These are phyloP conservation scores for Aspergillus thermomutatus DNA, from an alignment of 2,329 filamentous ascomycete genomes.

Conservation along the genomic window DNA sequence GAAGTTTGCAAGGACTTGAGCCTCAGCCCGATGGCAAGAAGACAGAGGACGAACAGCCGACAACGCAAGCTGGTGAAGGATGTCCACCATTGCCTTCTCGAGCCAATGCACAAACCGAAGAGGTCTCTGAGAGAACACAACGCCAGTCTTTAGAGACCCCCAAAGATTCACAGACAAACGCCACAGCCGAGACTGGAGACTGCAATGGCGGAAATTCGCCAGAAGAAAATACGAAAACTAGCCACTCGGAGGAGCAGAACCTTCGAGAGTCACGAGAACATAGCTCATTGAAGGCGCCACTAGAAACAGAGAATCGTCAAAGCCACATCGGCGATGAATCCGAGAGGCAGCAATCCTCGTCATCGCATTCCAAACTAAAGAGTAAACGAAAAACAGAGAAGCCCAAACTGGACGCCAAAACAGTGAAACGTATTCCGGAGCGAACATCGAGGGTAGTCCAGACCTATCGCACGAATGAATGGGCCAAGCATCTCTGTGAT, in stretches of 20 bases:
- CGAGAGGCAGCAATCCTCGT: neutral
- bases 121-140: neutral
- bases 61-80: neutral
- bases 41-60: neutral
- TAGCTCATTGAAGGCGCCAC: neutral
- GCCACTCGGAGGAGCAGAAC: neutral
- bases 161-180: neutral
- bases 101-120: neutral
- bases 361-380: slow-evolving; percentile 2
- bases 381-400: slow-evolving; percentile 16
- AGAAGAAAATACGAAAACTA: neutral
- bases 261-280: neutral
- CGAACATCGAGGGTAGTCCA: slow-evolving; percentile 72
- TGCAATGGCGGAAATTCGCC: neutral
- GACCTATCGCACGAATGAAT: slow-evolving; percentile 89
- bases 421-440: slow-evolving; percentile 60
- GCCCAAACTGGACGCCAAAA: slow-evolving; percentile 30
- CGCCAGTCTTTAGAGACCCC: neutral
- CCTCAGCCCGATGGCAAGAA: neutral
- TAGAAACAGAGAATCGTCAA: neutral
- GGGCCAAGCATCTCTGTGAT: slow-evolving; percentile 81
- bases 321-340: neutral
- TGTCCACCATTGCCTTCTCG: neutral
- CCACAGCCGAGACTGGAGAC: neutral
- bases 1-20: neutral